Percentiles rank a stretch among this genome's conserved stretches.
These are phyloP conservation scores for Chlorophyllum brunneum DNA, from an alignment of 768 basidiomycete genomes.

Conservation along the genomic window DNA sequence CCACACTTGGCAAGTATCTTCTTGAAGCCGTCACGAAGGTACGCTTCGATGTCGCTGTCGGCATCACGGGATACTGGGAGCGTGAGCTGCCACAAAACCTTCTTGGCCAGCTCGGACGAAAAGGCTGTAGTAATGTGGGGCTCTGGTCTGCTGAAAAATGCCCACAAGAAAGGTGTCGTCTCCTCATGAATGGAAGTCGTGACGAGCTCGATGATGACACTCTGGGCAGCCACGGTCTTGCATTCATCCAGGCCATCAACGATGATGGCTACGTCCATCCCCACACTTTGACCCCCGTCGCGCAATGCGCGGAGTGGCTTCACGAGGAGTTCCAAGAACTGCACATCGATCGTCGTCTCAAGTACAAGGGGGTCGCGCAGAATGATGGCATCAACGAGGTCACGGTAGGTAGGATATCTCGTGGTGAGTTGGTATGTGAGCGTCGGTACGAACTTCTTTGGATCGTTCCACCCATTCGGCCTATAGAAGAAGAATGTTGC, in stretches of 20 bases:
- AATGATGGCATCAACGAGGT: slow-evolving; percentile 10
- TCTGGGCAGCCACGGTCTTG: too few relatives aligned
- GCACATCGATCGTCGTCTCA: slow-evolving; percentile 3
- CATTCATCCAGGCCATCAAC: too few relatives aligned
- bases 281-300: not conserved
- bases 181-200: too few relatives aligned
- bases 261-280: slow-evolving; percentile 1
- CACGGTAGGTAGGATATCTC: not conserved
- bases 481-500: too few relatives aligned
- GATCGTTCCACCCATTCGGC: too few relatives aligned
- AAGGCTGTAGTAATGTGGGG: slow-evolving; percentile 19
- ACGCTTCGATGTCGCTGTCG: not conserved
- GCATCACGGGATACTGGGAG: slow-evolving; percentile 9
- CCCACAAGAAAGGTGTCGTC: too few relatives aligned
- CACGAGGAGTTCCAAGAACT: not conserved
- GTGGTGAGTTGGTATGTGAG: slow-evolving; percentile 20
- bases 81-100: not conserved
- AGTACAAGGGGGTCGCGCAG: slow-evolving; percentile 5
- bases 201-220: too few relatives aligned
- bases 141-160: slow-evolving; percentile 25
- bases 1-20: not conserved
- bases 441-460: too few relatives aligned
- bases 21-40: not conserved
- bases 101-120: not conserved
- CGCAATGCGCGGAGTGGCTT: not conserved